Conservation (phyloP, 2,329 filamentous ascomycete genomes). For the Penicillium palitans region DNA sequence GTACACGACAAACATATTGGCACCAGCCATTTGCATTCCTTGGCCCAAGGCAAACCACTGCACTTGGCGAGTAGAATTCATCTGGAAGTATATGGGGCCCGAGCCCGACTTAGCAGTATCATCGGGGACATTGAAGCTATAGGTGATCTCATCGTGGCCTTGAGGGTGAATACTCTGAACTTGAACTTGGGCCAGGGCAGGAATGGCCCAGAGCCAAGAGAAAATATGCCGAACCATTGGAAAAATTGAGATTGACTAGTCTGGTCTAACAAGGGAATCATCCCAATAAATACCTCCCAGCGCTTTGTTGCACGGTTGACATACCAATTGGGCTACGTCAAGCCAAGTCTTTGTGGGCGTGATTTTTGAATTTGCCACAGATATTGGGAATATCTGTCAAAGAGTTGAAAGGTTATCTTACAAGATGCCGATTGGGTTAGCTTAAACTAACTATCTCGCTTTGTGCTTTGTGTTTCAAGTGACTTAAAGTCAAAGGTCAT, state of each 20-base stretch:
- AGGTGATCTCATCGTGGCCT: slow-evolving; percentile 29
- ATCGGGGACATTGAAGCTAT: slow-evolving; percentile 56
- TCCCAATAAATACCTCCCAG: slow-evolving; percentile 7
- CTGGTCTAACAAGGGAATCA: not conserved
- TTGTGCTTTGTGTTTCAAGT: not conserved
- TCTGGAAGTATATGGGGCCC: slow-evolving; percentile 60
- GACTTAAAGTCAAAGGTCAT: not conserved
- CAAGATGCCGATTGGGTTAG: slow-evolving; percentile 1
- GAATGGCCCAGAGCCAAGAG: slow-evolving; percentile 10
- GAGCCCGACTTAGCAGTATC: slow-evolving; percentile 51
- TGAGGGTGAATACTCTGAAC: slow-evolving; percentile 16
- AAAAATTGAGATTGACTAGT: not conserved
- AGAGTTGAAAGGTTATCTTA: not conserved
- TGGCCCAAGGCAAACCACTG: slow-evolving; percentile 59
- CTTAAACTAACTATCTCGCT: not conserved
- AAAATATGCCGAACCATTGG: not conserved
- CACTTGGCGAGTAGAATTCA: slow-evolving; percentile 54
- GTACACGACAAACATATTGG: slow-evolving; percentile 63
- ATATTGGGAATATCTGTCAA: not conserved
- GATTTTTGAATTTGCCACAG: not conserved
- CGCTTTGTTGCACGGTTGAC: slow-evolving; percentile 7
- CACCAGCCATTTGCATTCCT: slow-evolving; percentile 53
- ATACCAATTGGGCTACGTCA: slow-evolving; percentile 1
- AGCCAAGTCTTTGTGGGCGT: slow-evolving; percentile 1
- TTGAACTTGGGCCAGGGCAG: slow-evolving; percentile 16